These are phyloP conservation scores for Pelargonium cotyledonis DNA, from an alignment of 441 rosid species.

Conservation along the genomic window DNA sequence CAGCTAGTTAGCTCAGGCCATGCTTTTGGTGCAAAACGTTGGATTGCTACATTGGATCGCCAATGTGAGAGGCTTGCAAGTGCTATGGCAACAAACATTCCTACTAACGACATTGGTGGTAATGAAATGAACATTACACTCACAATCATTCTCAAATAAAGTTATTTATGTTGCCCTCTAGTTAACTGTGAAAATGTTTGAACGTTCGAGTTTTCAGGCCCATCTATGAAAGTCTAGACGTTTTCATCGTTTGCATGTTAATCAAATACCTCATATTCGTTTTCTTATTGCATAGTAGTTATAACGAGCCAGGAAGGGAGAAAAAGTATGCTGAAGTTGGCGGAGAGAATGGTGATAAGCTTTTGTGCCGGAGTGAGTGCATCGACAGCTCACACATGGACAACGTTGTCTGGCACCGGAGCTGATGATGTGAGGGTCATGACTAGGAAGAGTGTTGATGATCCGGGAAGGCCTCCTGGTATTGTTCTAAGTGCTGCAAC, in stretches of 20 bases:
- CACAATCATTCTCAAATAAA: too few relatives aligned
- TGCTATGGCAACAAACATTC: slow-evolving; percentile 47
- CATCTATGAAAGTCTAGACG: too few relatives aligned
- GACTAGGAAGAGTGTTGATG: slow-evolving; percentile 62
- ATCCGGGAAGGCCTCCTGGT: slow-evolving; percentile 84
- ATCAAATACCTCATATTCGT: too few relatives aligned
- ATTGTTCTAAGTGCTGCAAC: slow-evolving; percentile 75
- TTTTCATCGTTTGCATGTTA: too few relatives aligned
- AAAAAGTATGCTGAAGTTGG: slow-evolving; percentile 60
- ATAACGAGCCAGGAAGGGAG: slow-evolving; percentile 61
- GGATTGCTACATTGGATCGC: slow-evolving; percentile 70
- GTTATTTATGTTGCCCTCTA: too few relatives aligned
- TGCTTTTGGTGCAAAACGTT: slow-evolving; percentile 79
- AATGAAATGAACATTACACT: background rate
- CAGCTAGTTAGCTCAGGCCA: slow-evolving; percentile 51
- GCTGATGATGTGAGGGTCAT: slow-evolving; percentile 70
- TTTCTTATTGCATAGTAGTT: slow-evolving; percentile 25
- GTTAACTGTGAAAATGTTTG: too few relatives aligned
- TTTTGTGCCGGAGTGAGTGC: slow-evolving; percentile 68
- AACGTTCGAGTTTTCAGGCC: too few relatives aligned
- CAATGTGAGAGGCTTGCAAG: slow-evolving; percentile 74
- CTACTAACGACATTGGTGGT: slow-evolving; percentile 54
- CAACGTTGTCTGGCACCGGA: slow-evolving; percentile 46
- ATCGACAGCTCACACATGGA: slow-evolving; percentile 62
- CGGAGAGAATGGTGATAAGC: slow-evolving; percentile 69